Percentiles rank a stretch among this genome's conserved stretches.
These are phyloP conservation scores for Xylaria longipes DNA, from an alignment of 495 filamentous ascomycete genomes.

Conservation along the genomic window DNA sequence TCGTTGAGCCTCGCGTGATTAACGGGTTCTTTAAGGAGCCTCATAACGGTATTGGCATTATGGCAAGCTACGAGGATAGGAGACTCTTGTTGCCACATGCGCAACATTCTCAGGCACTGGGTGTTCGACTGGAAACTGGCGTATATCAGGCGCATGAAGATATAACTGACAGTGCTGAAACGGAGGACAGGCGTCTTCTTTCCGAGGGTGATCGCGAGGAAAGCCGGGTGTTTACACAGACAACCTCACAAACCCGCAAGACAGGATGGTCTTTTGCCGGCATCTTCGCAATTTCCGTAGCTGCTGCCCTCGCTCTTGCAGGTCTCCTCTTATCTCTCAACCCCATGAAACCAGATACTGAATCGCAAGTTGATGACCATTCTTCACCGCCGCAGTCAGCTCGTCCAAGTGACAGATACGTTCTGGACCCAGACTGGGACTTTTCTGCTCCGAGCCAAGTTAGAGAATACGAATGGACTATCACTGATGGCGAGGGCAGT, in stretches of 20 bases:
- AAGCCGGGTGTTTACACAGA: background rate
- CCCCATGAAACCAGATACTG: background rate
- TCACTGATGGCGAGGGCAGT: conserved; percentile 55
- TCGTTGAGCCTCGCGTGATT: background rate
- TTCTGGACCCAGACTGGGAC: conserved; percentile 55
- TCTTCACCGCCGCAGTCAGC: background rate
- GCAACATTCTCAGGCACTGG: background rate
- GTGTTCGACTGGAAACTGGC: background rate
- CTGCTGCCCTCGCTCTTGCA: conserved; percentile 10
- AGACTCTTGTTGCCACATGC: background rate
- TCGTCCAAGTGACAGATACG: conserved; percentile 35
- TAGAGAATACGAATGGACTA: conserved; percentile 56
- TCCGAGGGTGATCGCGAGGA: conserved; percentile 6
- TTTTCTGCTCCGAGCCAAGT: conserved; percentile 46
- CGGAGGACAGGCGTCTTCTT: conserved; percentile 4
- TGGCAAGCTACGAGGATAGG: conserved; percentile 7
- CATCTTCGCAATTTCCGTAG: background rate
- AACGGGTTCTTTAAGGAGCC: background rate
- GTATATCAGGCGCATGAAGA: background rate
- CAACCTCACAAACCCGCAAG: background rate
- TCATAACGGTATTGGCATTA: background rate
- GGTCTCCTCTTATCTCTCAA: conserved; percentile 22
- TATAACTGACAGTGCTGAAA: background rate
- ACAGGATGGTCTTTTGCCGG: conserved; percentile 6
- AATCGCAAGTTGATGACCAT: background rate